Evolutionary conservation across 169 alveolate genomes (phyloP).

Genomic region (Plasmodium knowlesi): DNA sequence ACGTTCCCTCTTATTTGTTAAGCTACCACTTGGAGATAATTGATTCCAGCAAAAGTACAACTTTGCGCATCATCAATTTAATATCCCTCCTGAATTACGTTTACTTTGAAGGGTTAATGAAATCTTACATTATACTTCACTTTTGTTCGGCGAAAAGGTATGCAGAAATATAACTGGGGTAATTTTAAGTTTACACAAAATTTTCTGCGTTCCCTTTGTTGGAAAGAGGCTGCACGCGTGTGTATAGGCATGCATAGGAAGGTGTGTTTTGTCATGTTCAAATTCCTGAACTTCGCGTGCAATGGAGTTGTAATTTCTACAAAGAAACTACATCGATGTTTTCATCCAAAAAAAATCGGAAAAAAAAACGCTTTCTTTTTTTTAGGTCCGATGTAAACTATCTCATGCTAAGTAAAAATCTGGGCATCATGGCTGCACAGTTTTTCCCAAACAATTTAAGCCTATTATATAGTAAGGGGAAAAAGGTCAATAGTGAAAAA

Average conservation of each 20-base stretch:
- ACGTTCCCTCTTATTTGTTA: slow-evolving; percentile 45
- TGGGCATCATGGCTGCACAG: slow-evolving; percentile 23
- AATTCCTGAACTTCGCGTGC: neutral
- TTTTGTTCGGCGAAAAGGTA: slow-evolving; percentile 41
- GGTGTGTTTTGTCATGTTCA: neutral
- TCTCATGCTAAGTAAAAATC: slow-evolving; percentile 39
- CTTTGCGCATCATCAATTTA: neutral
- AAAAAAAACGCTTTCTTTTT: neutral
- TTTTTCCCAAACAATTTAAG: slow-evolving; percentile 37
- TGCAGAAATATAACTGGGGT: neutral
- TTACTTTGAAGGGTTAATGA: slow-evolving; percentile 33
- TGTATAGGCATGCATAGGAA: neutral
- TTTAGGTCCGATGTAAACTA: slow-evolving; percentile 33
- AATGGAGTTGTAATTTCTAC: neutral
- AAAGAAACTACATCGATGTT: neutral
- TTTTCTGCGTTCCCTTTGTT: neutral
- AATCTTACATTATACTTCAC: slow-evolving; percentile 38
- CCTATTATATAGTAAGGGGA: slow-evolving; percentile 26
- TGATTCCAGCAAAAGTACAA: neutral
- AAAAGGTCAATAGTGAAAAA: neutral
- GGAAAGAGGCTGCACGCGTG: neutral
- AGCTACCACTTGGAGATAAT: slow-evolving; percentile 28
- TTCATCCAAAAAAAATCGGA: neutral
- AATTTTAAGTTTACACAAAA: neutral
- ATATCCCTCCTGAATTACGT: slow-evolving; percentile 3